Percentiles rank a stretch among this genome's conserved stretches.
phyloP scores from a whole-genome alignment of 2,329 filamentous ascomycete genomes.

The Beauveria rudraprayagi region DNA sequence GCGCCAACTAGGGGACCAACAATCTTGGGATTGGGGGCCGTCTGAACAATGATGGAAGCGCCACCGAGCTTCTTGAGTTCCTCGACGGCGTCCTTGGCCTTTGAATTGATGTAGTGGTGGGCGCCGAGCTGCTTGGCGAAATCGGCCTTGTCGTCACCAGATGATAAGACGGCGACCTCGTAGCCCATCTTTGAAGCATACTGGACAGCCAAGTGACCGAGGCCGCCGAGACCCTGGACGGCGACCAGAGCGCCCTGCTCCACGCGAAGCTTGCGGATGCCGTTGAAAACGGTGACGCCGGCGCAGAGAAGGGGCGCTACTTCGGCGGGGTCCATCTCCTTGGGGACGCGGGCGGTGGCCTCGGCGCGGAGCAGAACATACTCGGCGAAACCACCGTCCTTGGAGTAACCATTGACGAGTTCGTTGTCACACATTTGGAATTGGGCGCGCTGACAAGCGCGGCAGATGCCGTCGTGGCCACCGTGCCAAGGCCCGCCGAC shows the following conservation, averaged over 20 bases:
- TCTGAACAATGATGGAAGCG: slow-evolving; percentile 53
- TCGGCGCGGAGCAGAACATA: slow-evolving; percentile 54
- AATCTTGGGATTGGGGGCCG: slow-evolving; percentile 51
- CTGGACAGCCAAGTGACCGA: slow-evolving; percentile 71
- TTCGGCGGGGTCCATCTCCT: slow-evolving; percentile 41
- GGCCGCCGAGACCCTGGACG: slow-evolving; percentile 63
- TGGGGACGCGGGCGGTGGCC: slow-evolving; percentile 49
- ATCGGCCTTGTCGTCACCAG: slow-evolving; percentile 56
- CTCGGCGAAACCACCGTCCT: slow-evolving; percentile 61
- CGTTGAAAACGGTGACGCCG: slow-evolving; percentile 56
- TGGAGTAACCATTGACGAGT: slow-evolving; percentile 52
- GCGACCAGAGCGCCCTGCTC: slow-evolving; percentile 46
- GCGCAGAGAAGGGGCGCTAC: slow-evolving; percentile 56
- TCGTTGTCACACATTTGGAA: slow-evolving; percentile 57
- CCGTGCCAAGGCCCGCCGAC: slow-evolving; percentile 65
- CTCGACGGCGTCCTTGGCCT: slow-evolving; percentile 37
- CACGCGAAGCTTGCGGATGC: slow-evolving; percentile 45
- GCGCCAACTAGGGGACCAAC: slow-evolving; percentile 46
- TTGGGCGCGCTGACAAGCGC: slow-evolving; percentile 48
- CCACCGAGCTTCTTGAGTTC: slow-evolving; percentile 51
- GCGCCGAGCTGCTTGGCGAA: slow-evolving; percentile 48
- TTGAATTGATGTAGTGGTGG: slow-evolving; percentile 42
- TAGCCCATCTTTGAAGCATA: slow-evolving; percentile 72
- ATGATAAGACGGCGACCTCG: slow-evolving; percentile 59
- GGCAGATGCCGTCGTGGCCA: slow-evolving; percentile 51